Conservation (phyloP, 495 filamentous ascomycete species). For the Usnea hakonensis region DNA sequence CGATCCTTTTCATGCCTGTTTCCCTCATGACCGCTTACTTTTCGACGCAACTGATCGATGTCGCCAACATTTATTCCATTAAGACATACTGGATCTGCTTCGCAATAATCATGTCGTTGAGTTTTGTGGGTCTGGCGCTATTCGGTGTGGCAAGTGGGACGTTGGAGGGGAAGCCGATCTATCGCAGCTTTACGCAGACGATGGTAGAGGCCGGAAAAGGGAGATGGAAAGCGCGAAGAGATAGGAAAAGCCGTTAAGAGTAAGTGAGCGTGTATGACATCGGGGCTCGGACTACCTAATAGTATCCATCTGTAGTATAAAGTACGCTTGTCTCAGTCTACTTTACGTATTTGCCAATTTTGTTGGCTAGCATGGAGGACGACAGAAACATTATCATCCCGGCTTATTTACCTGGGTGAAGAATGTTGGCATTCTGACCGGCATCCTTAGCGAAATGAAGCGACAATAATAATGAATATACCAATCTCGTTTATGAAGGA, state of each 20-base stretch:
- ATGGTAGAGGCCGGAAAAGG: slow-evolving; percentile 1
- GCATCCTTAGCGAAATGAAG: too few relatives aligned
- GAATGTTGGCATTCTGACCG: too few relatives aligned
- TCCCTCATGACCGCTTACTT: slow-evolving; percentile 83
- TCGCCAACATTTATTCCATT: slow-evolving; percentile 49
- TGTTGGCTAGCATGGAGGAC: too few relatives aligned
- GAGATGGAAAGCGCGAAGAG: slow-evolving; percentile 6
- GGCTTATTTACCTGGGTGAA: too few relatives aligned
- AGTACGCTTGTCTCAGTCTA: too few relatives aligned
- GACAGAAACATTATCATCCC: too few relatives aligned
- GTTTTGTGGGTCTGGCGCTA: slow-evolving; percentile 46
- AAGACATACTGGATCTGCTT: slow-evolving; percentile 68
- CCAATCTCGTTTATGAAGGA: too few relatives aligned
- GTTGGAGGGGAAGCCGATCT: slow-evolving; percentile 45
- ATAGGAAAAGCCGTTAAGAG: background rate
- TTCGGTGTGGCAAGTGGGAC: slow-evolving; percentile 44
- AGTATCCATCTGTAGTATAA: background rate
- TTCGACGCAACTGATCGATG: slow-evolving; percentile 56
- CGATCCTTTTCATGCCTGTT: slow-evolving; percentile 77
- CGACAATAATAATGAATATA: too few relatives aligned
- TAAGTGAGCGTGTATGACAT: background rate
- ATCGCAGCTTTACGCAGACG: slow-evolving; percentile 21
- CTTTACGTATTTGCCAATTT: too few relatives aligned
- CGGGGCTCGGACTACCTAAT: background rate
- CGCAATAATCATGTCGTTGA: slow-evolving; percentile 57